A percentile compares a stretch with the other conserved stretches of the same genome.
phyloP scores from a whole-genome alignment of 2,329 filamentous ascomycete genomes.

The Parastagonospora avenae region DNA sequence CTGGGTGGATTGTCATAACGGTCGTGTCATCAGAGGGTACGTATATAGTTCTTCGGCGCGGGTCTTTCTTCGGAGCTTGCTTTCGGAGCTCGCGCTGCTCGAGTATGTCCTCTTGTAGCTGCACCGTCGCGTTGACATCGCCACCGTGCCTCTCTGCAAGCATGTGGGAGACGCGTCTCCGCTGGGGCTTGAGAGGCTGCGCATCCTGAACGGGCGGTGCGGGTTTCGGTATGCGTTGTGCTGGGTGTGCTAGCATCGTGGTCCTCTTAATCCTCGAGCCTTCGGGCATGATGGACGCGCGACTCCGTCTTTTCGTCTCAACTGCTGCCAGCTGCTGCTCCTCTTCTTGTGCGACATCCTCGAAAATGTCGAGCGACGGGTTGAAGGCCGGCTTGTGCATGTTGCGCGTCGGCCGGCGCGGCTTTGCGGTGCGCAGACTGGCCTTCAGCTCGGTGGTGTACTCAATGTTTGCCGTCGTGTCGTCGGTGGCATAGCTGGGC shows the following conservation, averaged over 20 bases:
- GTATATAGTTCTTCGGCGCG: slow-evolving; percentile 56
- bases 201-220: slow-evolving; percentile 28
- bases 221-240: slow-evolving; percentile 40
- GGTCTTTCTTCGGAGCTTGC: slow-evolving; percentile 45
- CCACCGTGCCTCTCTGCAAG: slow-evolving; percentile 28
- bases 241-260: slow-evolving; percentile 43
- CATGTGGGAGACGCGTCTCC: slow-evolving; percentile 45
- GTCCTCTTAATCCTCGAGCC: slow-evolving; percentile 30
- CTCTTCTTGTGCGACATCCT: slow-evolving; percentile 45
- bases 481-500: slow-evolving; percentile 38
- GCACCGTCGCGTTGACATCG: slow-evolving; percentile 36
- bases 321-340: slow-evolving; percentile 32
- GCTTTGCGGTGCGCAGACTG: slow-evolving; percentile 36
- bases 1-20: slow-evolving; percentile 58
- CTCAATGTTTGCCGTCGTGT: slow-evolving; percentile 45
- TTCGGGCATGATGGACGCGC: slow-evolving; percentile 32
- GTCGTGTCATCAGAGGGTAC: slow-evolving; percentile 58
- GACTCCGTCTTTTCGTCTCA: slow-evolving; percentile 31
- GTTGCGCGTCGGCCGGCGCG: slow-evolving; percentile 39
- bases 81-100: slow-evolving; percentile 40
- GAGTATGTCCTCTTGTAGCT: slow-evolving; percentile 36
- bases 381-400: slow-evolving; percentile 38
- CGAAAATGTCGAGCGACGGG: slow-evolving; percentile 43
- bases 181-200: slow-evolving; percentile 29
- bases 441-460: slow-evolving; percentile 46